phyloP scores from a whole-genome alignment of 805 yeast species.

The Grigorovia transvaalensis region DNA sequence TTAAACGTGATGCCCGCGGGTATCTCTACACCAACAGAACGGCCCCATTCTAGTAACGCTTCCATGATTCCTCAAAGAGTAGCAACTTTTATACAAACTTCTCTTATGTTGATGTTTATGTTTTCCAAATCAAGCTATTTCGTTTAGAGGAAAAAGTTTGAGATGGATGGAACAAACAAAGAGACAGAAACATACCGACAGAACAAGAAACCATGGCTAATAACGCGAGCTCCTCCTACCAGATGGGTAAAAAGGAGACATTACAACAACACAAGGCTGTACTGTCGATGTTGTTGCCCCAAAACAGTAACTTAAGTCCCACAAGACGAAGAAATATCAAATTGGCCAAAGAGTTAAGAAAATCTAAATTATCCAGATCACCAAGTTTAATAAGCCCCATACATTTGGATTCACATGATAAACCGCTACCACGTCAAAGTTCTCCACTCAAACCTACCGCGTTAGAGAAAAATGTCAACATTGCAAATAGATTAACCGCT shows the following conservation, averaged over 20 bases:
- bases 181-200: neutral
- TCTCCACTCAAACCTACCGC: neutral
- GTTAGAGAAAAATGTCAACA: neutral
- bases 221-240: neutral
- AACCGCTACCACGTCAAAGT: neutral
- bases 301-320: conserved; percentile 1
- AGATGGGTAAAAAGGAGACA: conserved; percentile 1
- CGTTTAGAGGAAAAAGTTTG: neutral
- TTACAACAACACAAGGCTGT: conserved; percentile 3
- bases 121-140: neutral
- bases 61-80: neutral
- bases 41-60: conserved; percentile 31
- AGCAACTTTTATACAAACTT: too few relatives aligned
- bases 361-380: neutral
- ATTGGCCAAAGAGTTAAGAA: neutral
- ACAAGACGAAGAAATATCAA: neutral
- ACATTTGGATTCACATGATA: neutral
- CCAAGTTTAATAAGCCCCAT: neutral
- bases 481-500: neutral
- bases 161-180: neutral
- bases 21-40: conserved; percentile 27
- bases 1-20: conserved; percentile 30
- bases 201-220: neutral
- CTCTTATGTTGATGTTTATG: too few relatives aligned
- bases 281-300: conserved; percentile 1